These are phyloP conservation scores for Cercospora nicotianae DNA, from an alignment of 2,329 filamentous ascomycete genomes.

Conservation along the genomic window DNA sequence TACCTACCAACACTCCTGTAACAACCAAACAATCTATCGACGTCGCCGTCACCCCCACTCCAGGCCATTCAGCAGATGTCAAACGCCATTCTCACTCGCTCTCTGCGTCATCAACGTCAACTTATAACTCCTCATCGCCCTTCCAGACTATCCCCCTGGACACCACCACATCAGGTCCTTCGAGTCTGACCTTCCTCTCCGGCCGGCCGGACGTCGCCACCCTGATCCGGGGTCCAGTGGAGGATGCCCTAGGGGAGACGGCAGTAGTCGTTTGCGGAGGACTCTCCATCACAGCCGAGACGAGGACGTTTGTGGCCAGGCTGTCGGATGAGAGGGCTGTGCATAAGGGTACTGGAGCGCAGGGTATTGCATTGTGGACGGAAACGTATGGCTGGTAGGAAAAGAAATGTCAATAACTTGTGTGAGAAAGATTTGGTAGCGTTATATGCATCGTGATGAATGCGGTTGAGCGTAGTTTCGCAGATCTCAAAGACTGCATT, in stretches of 20 bases:
- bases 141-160: background rate
- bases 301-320: conserved; percentile 55
- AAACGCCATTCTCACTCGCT: background rate
- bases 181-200: conserved; percentile 36
- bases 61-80: background rate
- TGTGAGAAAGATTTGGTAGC: background rate
- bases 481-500: too few relatives aligned
- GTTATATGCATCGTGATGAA: background rate
- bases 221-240: conserved; percentile 57
- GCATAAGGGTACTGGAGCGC: conserved; percentile 66
- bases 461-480: background rate
- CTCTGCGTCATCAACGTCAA: background rate
- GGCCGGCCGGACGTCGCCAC: conserved; percentile 54
- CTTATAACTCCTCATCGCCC: background rate
- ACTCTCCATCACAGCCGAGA: conserved; percentile 54
- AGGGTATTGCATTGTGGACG: conserved; percentile 62
- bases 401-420: background rate
- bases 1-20: background rate
- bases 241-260: conserved; percentile 61
- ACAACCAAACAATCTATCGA: background rate
- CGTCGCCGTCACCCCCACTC: background rate
- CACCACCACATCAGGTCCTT: background rate
- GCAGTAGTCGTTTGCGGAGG: conserved; percentile 65
- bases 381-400: conserved; percentile 56
- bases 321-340: conserved; percentile 66